A percentile compares a stretch with the other conserved stretches of the same genome.
Conservation (phyloP, 305 asterid species). For the Rubia balearica region DNA sequence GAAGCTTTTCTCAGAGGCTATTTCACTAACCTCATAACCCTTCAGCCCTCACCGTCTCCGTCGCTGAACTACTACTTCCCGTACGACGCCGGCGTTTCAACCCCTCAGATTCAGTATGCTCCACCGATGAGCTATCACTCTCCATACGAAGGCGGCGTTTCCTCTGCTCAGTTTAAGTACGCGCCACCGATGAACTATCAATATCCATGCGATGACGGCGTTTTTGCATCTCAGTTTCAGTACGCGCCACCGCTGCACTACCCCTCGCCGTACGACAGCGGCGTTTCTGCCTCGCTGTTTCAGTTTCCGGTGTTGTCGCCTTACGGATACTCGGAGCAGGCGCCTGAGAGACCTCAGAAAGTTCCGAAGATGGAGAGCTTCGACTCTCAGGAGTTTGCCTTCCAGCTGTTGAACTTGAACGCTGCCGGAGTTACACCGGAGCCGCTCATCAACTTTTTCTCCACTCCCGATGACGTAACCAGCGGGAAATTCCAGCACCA, state of each 20-base stretch:
- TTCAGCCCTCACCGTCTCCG: slow-evolving; percentile 5
- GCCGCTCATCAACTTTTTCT: slow-evolving; percentile 19
- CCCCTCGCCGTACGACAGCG: not conserved
- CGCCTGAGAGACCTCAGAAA: slow-evolving; percentile 11
- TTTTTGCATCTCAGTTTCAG: not conserved
- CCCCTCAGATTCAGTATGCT: not conserved
- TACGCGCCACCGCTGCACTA: not conserved
- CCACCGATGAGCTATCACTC: not conserved
- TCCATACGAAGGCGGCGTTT: not conserved
- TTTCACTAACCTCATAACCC: slow-evolving; percentile 13
- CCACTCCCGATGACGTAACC: not conserved
- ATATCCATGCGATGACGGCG: not conserved
- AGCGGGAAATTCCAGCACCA: not conserved
- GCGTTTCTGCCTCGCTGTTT: not conserved
- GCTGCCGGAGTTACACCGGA: not conserved
- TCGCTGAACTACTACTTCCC: slow-evolving; percentile 5
- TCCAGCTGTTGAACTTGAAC: slow-evolving; percentile 13
- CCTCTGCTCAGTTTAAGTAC: not conserved
- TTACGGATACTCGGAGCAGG: not conserved
- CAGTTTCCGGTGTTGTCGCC: not conserved
- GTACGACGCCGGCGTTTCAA: slow-evolving; percentile 1
- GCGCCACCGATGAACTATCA: not conserved
- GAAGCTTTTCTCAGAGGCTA: slow-evolving; percentile 17
- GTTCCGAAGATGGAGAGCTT: slow-evolving; percentile 17
- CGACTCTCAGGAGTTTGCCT: not conserved